Conservation (phyloP, 2,329 filamentous ascomycete species). For the Aureobasidium sp. region DNA sequence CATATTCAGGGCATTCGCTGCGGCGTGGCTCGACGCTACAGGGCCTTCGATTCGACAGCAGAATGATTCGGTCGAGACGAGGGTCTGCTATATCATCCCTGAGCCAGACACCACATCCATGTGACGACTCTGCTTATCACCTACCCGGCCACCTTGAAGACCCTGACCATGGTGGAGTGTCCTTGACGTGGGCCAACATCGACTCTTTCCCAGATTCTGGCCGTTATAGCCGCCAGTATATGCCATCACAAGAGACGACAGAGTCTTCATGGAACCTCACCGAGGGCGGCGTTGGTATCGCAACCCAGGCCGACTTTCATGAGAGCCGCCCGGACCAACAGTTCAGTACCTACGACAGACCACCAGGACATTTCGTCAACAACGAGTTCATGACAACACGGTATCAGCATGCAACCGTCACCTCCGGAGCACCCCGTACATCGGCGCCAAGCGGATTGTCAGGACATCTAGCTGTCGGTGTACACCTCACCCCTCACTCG, state of each 20-base stretch:
- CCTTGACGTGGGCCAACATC: background rate
- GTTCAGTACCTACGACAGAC: background rate
- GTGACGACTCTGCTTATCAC: background rate
- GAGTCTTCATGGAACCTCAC: background rate
- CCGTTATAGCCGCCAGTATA: background rate
- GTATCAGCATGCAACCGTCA: background rate
- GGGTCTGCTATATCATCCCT: background rate
- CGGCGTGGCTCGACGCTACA: background rate
- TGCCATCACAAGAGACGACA: background rate
- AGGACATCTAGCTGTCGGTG: background rate
- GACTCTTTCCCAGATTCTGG: background rate
- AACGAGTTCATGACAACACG: background rate
- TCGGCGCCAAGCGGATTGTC: background rate
- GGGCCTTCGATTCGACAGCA: background rate
- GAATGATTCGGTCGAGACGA: conserved; percentile 11
- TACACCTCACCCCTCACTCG: background rate
- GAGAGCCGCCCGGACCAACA: background rate
- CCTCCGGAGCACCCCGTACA: background rate
- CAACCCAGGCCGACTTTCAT: background rate
- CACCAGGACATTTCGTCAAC: background rate
- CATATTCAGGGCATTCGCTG: background rate
- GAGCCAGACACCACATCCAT: background rate
- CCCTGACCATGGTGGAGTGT: background rate
- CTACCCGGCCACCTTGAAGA: background rate
- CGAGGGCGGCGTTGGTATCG: background rate